Percentiles rank a stretch among this genome's conserved stretches.
Evolutionary conservation across 352 stramenopile species (phyloP).

Genomic region (Phytophthora palmivora): DNA sequence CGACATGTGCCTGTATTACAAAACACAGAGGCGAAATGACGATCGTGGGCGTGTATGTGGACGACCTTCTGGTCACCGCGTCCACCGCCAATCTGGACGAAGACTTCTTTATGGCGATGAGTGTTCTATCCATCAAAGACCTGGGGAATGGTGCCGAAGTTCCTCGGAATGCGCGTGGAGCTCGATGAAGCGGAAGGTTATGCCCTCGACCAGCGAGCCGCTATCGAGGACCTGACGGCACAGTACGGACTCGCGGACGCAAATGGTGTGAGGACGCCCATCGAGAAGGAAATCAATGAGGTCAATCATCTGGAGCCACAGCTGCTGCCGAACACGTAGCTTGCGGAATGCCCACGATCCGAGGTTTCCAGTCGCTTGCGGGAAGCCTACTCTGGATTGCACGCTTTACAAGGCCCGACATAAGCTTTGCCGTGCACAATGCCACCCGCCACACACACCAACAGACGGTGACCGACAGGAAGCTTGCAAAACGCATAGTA

Average conservation of each 20-base stretch:
- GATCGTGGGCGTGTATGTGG: slow-evolving; percentile 35
- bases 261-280: slow-evolving; percentile 20
- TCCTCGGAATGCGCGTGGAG: slow-evolving; percentile 37
- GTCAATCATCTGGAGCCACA: too few relatives aligned
- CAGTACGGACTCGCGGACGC: slow-evolving; percentile 25
- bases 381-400: slow-evolving; percentile 37
- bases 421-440: too few relatives aligned
- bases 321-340: not conserved
- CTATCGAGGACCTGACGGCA: slow-evolving; percentile 30
- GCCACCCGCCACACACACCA: too few relatives aligned
- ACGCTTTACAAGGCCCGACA: slow-evolving; percentile 28
- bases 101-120: slow-evolving; percentile 14
- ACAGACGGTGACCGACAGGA: too few relatives aligned
- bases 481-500: too few relatives aligned
- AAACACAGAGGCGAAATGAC: not conserved
- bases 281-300: slow-evolving; percentile 1
- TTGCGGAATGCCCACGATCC: slow-evolving; percentile 14
- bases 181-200: slow-evolving; percentile 3
- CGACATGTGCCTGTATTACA: slow-evolving; percentile 19
- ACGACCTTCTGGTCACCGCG: slow-evolving; percentile 38
- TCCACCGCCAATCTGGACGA: slow-evolving; percentile 4
- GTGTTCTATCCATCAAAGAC: slow-evolving; percentile 32
- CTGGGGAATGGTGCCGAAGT: slow-evolving; percentile 31
- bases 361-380: slow-evolving; percentile 41
- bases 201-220: slow-evolving; percentile 23